Conservation (phyloP, 768 basidiomycete genomes). For the Auricularia cornea region DNA sequence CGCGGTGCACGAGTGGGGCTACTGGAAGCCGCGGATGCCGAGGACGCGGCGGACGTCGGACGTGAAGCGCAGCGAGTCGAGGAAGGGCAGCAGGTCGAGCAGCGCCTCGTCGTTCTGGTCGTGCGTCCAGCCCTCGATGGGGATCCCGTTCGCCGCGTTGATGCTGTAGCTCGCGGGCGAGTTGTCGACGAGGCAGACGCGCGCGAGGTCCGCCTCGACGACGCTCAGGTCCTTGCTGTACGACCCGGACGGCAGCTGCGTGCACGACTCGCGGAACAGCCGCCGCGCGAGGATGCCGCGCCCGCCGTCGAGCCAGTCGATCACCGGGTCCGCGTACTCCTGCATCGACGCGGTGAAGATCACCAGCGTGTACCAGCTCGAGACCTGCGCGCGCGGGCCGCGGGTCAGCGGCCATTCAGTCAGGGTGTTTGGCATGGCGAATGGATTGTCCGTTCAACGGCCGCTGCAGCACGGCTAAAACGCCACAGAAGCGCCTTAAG, state of each 20-base stretch:
- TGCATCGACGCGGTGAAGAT: conserved; percentile 99
- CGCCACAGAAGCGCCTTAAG: too few relatives aligned
- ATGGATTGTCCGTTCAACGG: too few relatives aligned
- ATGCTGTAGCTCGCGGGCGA: conserved; percentile 86
- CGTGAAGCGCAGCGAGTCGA: conserved; percentile 94
- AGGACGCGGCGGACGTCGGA: conserved; percentile 90
- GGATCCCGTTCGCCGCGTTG: conserved; percentile 94
- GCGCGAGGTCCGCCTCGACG: conserved; percentile 83
- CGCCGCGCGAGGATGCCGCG: conserved; percentile 83
- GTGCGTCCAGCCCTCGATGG: conserved; percentile 98
- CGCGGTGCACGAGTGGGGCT: not conserved
- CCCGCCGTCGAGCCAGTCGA: conserved; percentile 97
- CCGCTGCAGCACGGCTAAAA: too few relatives aligned
- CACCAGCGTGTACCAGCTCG: conserved; percentile 96
- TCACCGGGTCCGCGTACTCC: conserved; percentile 98
- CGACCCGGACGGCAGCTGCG: conserved; percentile 82
- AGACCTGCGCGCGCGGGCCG: too few relatives aligned
- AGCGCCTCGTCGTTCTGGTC: conserved; percentile 96
- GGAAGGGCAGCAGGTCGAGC: conserved; percentile 87
- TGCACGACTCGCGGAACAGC: conserved; percentile 95
- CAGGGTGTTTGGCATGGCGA: too few relatives aligned
- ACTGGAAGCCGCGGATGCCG: conserved; percentile 55
- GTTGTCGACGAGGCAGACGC: conserved; percentile 93
- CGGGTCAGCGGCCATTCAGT: too few relatives aligned
- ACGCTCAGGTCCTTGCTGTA: conserved; percentile 90